Percentiles rank a stretch among this genome's conserved stretches.
Conservation (phyloP, 768 basidiomycete genomes). For the Pulveroboletus sp. region DNA sequence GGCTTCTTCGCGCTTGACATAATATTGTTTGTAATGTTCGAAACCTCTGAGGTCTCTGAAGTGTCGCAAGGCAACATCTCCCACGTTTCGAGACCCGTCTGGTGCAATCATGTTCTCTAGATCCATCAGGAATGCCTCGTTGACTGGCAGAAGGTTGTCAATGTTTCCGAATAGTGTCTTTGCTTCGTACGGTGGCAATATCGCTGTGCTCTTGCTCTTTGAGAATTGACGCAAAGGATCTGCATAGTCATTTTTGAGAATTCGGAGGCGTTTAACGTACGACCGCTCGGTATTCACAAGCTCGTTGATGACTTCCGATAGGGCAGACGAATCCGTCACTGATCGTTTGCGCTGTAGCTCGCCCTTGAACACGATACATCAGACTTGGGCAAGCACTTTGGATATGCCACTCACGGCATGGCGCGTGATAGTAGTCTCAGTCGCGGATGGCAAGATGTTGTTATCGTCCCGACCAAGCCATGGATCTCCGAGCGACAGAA, state of each 20-base stretch:
- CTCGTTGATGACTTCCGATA: constrained; percentile 77
- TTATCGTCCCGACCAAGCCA: constrained; percentile 49
- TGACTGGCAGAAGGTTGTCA: constrained; percentile 83
- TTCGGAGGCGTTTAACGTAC: constrained; percentile 78
- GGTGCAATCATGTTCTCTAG: constrained; percentile 73
- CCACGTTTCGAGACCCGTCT: constrained; percentile 57
- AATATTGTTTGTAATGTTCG: constrained; percentile 88
- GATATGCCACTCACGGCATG: constrained; percentile 38
- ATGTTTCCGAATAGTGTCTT: constrained; percentile 93
- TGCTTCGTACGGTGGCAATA: constrained; percentile 87
- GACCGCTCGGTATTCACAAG: constrained; percentile 85
- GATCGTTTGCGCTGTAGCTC: constrained; percentile 46
- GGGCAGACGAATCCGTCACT: constrained; percentile 57
- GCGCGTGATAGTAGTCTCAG: constrained; percentile 35
- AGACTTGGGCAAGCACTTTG: constrained; percentile 6
- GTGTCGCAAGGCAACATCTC: constrained; percentile 82
- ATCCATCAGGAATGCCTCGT: constrained; percentile 79
- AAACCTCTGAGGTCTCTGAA: constrained; percentile 82
- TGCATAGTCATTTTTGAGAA: constrained; percentile 84
- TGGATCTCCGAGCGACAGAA: constrained; percentile 70
- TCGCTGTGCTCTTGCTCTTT: constrained; percentile 75
- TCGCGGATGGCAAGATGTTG: constrained; percentile 41
- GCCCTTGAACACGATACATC: constrained; percentile 18
- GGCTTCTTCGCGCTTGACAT: constrained; percentile 89
- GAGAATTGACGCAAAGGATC: constrained; percentile 87